Percentiles rank a stretch among this genome's conserved stretches.
Conservation (phyloP, 2,329 filamentous ascomycete genomes). For the Microdochium paspali region DNA sequence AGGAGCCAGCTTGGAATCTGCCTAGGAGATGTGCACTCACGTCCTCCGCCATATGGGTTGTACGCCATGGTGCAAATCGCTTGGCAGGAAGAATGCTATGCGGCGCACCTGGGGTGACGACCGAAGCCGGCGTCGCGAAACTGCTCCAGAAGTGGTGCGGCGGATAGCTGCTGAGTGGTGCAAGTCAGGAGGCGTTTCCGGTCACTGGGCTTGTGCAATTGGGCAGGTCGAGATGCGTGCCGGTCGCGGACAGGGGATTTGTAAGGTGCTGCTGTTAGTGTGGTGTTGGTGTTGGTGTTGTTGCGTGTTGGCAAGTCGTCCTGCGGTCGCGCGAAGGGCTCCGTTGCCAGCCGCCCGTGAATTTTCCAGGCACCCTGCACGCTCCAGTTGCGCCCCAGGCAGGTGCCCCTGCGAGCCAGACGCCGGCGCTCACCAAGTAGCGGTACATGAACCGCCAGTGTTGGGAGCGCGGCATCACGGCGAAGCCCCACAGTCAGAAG, state of each 20-base stretch:
- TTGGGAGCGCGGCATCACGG: background rate
- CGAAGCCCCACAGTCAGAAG: background rate
- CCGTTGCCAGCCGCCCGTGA: background rate
- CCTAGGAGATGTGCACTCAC: conserved; percentile 19
- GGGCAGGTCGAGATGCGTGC: too few species aligned
- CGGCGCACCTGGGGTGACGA: too few species aligned
- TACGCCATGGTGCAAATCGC: conserved; percentile 40
- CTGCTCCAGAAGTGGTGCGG: background rate
- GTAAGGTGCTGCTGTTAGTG: background rate
- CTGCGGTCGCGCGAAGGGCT: too few species aligned
- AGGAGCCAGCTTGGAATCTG: background rate
- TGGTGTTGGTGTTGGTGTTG: background rate
- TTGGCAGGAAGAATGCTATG: too few species aligned
- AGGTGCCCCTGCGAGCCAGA: background rate
- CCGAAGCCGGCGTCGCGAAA: background rate
- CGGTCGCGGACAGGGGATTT: too few species aligned
- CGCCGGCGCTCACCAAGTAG: too few species aligned
- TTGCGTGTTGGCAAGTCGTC: too few species aligned
- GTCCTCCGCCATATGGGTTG: conserved; percentile 48
- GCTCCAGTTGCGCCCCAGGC: background rate
- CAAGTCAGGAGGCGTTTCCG: background rate
- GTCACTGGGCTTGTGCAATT: too few species aligned
- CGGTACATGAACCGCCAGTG: background rate
- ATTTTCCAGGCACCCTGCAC: conserved; percentile 1
- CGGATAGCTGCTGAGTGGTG: background rate